Evolutionary conservation across 1,284 basidiomycete species (phyloP), one percentile per base, ranked within the genome.

Genomic region (Ganoderma multipileum): DNA sequence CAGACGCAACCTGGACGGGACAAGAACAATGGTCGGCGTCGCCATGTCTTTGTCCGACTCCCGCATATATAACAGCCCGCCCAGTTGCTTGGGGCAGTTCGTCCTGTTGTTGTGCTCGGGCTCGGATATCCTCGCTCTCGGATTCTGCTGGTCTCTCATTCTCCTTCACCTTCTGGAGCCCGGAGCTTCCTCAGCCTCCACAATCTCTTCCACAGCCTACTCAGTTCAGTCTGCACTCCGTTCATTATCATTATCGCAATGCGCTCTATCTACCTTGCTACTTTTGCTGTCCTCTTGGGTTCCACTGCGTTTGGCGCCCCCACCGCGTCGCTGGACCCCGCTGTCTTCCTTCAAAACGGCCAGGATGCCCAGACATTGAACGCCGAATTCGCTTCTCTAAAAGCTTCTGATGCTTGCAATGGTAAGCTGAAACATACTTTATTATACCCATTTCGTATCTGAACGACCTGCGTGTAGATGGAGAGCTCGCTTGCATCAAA

Each of bases 301-400:
- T 64, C 71, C 28, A 62, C 74, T n/a, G 68, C 41, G 5, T 64
- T 68, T 28, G 71, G 81, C 58, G 80, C 80, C 7, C 83, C 84
- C 1, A 76, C 76, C n/a, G 67, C 80, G 30, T 60, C 79, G 20
- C 74, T 82, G 26, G 82, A 84, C 71, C 75, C 81, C 57, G 71
- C 76, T 28, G 80, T 81, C 23, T 81, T 86, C 33, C 76, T 82
- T 8, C 73, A 80, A 62, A 88, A 87, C 71, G 87, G 81, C 12
- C 77, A 81, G 68, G 76, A 80, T 57, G 87, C 87, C 0, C 86
- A 88, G 72, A 73, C 78, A 30, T 79, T 86, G n/a, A 89, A 89
- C 69, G 74, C 79, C 3, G 75, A 83, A 59, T 89, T 85, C 68
- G 67, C 76, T 61, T 77, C 66, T 7, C 64, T 87, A 20, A 83